These are phyloP conservation scores for Oryza longistaminata DNA, from an alignment of 176 grass and related monocot species.

Conservation along the genomic window DNA sequence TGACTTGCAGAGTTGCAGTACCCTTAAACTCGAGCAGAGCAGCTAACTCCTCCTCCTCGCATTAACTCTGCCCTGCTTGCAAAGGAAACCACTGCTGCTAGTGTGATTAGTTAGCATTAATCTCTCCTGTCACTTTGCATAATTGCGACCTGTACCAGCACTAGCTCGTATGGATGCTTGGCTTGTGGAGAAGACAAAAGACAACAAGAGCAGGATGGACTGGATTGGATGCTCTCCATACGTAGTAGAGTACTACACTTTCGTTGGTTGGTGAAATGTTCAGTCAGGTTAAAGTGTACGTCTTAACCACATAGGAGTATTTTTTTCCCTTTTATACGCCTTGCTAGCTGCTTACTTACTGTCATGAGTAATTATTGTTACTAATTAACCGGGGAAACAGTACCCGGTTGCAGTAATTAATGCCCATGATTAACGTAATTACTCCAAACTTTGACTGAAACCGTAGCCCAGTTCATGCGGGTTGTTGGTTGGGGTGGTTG, in stretches of 20 bases:
- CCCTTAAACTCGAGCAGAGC: neutral
- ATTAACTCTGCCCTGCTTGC: neutral
- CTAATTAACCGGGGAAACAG: neutral
- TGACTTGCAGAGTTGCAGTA: neutral
- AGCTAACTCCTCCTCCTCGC: neutral
- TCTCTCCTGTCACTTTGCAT: neutral
- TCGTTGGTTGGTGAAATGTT: constrained; percentile 36
- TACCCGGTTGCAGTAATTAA: neutral
- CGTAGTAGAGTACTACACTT: neutral
- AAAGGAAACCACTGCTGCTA: neutral
- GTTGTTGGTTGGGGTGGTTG: neutral
- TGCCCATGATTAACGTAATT: neutral
- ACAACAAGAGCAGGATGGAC: neutral
- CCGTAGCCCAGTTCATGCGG: neutral
- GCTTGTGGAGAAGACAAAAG: constrained; percentile 32
- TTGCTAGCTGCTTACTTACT: neutral
- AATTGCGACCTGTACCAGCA: neutral
- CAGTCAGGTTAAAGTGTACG: constrained; percentile 25
- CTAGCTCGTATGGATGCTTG: neutral
- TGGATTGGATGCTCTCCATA: neutral
- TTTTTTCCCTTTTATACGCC: neutral
- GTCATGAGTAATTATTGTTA: no score
- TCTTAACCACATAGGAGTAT: neutral
- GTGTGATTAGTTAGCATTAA: neutral
- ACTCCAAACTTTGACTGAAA: neutral